Evolutionary conservation across 352 stramenopile species (phyloP), one percentile per base, ranked within the genome.

Genomic region (Phytopythium helicoides): DNA sequence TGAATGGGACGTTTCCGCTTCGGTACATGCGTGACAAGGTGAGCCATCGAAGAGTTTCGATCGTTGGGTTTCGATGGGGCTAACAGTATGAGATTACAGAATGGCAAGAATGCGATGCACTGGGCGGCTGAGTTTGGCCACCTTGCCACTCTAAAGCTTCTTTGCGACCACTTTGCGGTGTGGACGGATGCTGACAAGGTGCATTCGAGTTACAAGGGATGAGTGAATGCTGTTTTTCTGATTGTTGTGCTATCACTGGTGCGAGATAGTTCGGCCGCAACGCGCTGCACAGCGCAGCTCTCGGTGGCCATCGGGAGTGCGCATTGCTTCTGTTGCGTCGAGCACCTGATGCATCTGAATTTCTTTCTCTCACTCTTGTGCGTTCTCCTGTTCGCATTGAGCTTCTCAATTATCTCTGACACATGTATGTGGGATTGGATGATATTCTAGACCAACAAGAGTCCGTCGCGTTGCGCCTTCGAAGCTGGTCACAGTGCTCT

Each of bases 241-340:
- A 16, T 47, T 52, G 33, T 31, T 10, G 12, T 58, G 36, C n/a
- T n/a, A n/a, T n/a, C n/a, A n/a, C n/a, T n/a, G n/a, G n/a, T n/a
- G n/a, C n/a, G n/a, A n/a, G n/a, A n/a, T 46, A 94, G 84, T 93
- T 95, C 70, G 85, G 82, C 8, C 81, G 81, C 26, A 95, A 95
- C 58, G 82, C 83, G 3, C 63, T 95, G 28, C 85, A 95, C 47
- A 92, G 75, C 21, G 76, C 82, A 34, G 82, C 81, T 9, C 73
- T 95, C 28, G 80, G 82, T 41, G 85, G 85, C 1, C 82, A 95
- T 40, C 86, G 87, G 49, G 82, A 95, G 47, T 93, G 85, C 47
- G 82, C 80, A 14, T 82, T 93, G 51, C 92, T 78, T 74, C 75
- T 95, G 1, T 78, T 95, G 31, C 79, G 83, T 15, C 89, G 92